Evolutionary conservation across 495 filamentous ascomycete genomes (phyloP), one percentile per base, ranked within the genome.

Genomic region (Penicillium fimorum): DNA sequence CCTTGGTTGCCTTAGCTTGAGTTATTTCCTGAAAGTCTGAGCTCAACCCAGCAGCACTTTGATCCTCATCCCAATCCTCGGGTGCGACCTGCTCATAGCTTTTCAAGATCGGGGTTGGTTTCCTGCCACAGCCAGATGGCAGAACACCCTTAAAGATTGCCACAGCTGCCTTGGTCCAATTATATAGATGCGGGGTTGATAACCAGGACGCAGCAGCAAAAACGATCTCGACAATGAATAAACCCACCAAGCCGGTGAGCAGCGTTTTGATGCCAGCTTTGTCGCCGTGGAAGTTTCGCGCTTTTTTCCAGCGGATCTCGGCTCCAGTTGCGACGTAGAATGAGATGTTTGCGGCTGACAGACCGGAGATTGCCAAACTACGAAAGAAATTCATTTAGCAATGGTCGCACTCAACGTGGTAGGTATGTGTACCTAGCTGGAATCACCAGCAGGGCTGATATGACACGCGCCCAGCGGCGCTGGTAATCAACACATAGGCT

Each of bases 301-400:
- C 64, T 48, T 69, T 62, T 64, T 64, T 64, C 69, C 69, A 71
- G 38, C 69, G 69, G 24, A 71, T 68, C 37, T 71, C 69, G 18
- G 66, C 62, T 33, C 69, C 69, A 11, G 61, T 71, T 38, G 58
- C 47, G 25, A 57, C 33, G 32, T 65, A 71, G 53, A 71, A 71
- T 40, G 64, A 71, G 33, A 64, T 68, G 33, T 69, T 71, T 44
- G 67, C 62, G 6, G 65, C 60, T 18, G 65, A 50, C n/a, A 70
- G 53, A 9, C 45, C 50, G 12, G 67, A 70, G 22, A 62, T 64
- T 18, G 46, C 29, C 33, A 70, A 17, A 51, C 65, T 70, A 59
- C 7, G 48, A 18, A 41, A 41, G n/a, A 0, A 18, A 8, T 18
- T 35, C 24, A 11, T n/a, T 51, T 50, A 47, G 59, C n/a, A n/a